Base-by-base conservation (phyloP, 257 asterid species). In the Anisodus acutangulus region DNA sequence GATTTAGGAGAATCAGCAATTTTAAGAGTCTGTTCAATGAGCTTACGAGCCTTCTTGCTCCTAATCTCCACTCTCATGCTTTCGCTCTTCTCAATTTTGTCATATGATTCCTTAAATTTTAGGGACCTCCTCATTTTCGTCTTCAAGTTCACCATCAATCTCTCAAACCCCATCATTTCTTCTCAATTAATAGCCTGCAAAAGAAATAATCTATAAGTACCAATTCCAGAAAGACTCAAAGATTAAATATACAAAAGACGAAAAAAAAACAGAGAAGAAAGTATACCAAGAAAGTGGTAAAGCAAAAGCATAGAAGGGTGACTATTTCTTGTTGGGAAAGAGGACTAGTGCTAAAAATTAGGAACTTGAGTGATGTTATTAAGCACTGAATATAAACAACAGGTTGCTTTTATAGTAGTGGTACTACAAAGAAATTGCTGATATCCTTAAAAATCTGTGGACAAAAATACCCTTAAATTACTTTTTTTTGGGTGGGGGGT, bases 1-100 rank as follows among this genome's bases (percentile, higher is more conserved):
- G 95, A 89, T 8, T 88, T 89, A 9, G 98, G 98, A 0, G 98
- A 95, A 89, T 95, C 98, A 0, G 98, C 98, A 83, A 93, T 87
- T 85, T 84, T 86, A 88, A 95, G 98, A 22, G 98, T 93, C 51
- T 92, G 89, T 22, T 92, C 89, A 12, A 95, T 89, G 53, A 95
- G 88, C 89, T 93, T 95, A 49, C 89, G 89, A 12, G 98, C 98
- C 67, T 93, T 93, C 82, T 90, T 86, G 95, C 98, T 95, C 74
- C 91, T 85, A 49, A 95, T 85, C 87, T 95, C 98, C 11, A 93
- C 87, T 84, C 98, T 89, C 98, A 93, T 95, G 87, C 98, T 95
- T 9, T 92, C 98, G 9, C 97, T 95, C 90, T 93, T 95, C 64
- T 92, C 97, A 49, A 95, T 90, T 93, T 95, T 92, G 84, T 92